Percentiles rank a stretch among this genome's conserved stretches.
phyloP scores from a whole-genome alignment of 306 rosid genomes.

The Carpinus fangiana region DNA sequence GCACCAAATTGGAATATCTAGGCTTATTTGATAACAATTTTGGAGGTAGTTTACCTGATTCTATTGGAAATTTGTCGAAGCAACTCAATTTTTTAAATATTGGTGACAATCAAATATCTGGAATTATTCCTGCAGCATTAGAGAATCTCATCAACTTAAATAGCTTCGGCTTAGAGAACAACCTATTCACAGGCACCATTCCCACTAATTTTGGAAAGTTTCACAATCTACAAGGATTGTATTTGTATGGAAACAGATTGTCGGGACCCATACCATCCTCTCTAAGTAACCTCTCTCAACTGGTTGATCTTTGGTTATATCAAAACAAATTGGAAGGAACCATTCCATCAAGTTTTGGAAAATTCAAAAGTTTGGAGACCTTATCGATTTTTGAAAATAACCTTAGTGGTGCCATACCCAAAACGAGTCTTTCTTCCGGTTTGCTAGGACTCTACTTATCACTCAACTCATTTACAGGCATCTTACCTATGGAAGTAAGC shows the following conservation, averaged over 20 bases:
- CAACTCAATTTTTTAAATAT: background rate
- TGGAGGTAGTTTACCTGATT: slow-evolving; percentile 38
- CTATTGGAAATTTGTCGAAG: slow-evolving; percentile 35
- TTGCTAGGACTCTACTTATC: slow-evolving; percentile 26
- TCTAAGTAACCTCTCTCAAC: slow-evolving; percentile 20
- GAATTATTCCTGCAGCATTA: slow-evolving; percentile 22
- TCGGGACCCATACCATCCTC: slow-evolving; percentile 32
- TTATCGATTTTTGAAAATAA: slow-evolving; percentile 10
- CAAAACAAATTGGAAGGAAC: too few species aligned
- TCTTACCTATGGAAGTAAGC: slow-evolving; percentile 24
- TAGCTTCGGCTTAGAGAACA: background rate
- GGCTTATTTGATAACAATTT: slow-evolving; percentile 5
- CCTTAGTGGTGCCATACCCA: slow-evolving; percentile 36
- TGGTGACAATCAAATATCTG: slow-evolving; percentile 12
- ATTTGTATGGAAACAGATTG: background rate
- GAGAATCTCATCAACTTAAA: slow-evolving; percentile 18
- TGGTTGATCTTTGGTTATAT: background rate
- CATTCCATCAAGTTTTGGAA: slow-evolving; percentile 24
- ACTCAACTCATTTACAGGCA: slow-evolving; percentile 26
- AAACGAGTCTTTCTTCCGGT: slow-evolving; percentile 2
- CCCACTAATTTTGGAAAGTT: slow-evolving; percentile 27
- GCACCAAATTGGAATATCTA: slow-evolving; percentile 12
- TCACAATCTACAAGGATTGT: background rate
- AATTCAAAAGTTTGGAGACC: slow-evolving; percentile 1
- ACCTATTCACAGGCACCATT: slow-evolving; percentile 19